A percentile compares a stretch with the other conserved stretches of the same genome.
Conservation (phyloP, 2,329 filamentous ascomycete genomes). For the Diplocarpon rosae region DNA sequence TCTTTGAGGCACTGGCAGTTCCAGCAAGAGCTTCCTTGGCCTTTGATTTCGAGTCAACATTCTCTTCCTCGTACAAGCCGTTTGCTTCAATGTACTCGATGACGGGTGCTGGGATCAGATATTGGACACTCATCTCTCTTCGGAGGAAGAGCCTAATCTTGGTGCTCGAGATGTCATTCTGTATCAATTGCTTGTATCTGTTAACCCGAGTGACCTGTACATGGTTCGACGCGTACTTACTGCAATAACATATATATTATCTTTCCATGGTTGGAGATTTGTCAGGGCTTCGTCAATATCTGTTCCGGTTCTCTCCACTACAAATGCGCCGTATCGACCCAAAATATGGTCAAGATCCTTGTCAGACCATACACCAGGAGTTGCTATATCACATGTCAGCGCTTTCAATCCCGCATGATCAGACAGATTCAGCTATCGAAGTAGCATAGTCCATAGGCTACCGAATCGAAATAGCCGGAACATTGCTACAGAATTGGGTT, state of each 20-base stretch:
- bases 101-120: conserved; percentile 62
- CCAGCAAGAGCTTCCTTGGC: conserved; percentile 14
- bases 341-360: conserved; percentile 83
- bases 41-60: conserved; percentile 19
- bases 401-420: background rate
- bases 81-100: conserved; percentile 64
- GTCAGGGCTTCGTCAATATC: conserved; percentile 80
- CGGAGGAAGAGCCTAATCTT: conserved; percentile 74
- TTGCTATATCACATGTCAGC: conserved; percentile 18
- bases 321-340: conserved; percentile 70
- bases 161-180: conserved; percentile 72
- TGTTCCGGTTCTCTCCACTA: conserved; percentile 79
- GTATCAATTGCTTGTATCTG: conserved; percentile 37
- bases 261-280: conserved; percentile 69
- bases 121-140: conserved; percentile 72
- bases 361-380: conserved; percentile 67
- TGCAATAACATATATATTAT: conserved; percentile 42
- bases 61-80: conserved; percentile 47
- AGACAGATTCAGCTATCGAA: too few relatives aligned
- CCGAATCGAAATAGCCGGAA: too few relatives aligned
- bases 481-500: background rate
- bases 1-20: conserved; percentile 11
- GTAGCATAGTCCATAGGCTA: too few relatives aligned
- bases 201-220: background rate
- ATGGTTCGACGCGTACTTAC: background rate